These are phyloP conservation scores for Colletotrichum brevisporum DNA, from an alignment of 2,329 filamentous ascomycete genomes.

Conservation along the genomic window DNA sequence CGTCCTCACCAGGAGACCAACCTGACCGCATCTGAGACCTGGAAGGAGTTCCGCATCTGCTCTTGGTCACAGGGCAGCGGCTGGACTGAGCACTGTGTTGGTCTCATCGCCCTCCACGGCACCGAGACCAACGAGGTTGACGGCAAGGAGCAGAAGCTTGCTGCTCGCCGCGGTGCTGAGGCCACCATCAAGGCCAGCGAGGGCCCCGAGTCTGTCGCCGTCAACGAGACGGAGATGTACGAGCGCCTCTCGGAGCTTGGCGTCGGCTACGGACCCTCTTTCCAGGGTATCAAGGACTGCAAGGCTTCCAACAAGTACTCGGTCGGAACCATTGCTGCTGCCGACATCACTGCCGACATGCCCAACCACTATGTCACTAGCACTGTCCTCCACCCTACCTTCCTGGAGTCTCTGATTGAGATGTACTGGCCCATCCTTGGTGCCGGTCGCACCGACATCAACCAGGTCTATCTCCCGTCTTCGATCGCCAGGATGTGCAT, in stretches of 20 bases:
- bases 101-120: constrained; percentile 60
- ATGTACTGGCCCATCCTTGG: constrained; percentile 52
- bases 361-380: constrained; percentile 42
- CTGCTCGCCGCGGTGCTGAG: constrained; percentile 46
- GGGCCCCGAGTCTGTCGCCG: constrained; percentile 45
- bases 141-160: constrained; percentile 47
- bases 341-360: constrained; percentile 42
- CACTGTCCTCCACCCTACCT: constrained; percentile 43
- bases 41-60: constrained; percentile 70
- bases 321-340: constrained; percentile 30
- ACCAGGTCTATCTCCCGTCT: constrained; percentile 52
- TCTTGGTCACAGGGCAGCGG: constrained; percentile 65
- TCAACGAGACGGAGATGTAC: constrained; percentile 56
- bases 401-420: constrained; percentile 43
- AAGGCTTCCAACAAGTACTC: constrained; percentile 47
- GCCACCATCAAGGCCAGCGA: constrained; percentile 49
- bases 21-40: constrained; percentile 58
- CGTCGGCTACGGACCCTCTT: constrained; percentile 64
- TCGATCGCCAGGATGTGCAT: constrained; percentile 48
- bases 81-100: constrained; percentile 72
- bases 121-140: constrained; percentile 58
- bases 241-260: constrained; percentile 60
- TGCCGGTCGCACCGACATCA: constrained; percentile 45
- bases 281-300: constrained; percentile 65
- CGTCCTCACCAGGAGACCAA: constrained; percentile 58